Evolutionary conservation across 164 flowering plant genomes (phyloP).

Genomic region (Umbellularia californica): DNA sequence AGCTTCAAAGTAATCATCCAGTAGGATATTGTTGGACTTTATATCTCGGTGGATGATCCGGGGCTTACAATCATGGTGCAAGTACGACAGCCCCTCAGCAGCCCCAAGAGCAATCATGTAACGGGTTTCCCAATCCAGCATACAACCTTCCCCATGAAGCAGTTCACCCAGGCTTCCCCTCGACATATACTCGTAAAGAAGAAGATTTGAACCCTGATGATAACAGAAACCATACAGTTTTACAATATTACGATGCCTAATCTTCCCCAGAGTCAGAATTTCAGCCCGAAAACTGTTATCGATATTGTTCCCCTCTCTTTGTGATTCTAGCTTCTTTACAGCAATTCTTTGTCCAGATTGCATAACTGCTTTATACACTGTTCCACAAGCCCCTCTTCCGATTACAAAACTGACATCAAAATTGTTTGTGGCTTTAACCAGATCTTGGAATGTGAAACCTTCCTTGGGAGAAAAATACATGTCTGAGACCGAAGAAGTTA

Average conservation of each 20-base stretch:
- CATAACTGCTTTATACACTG: constrained; percentile 87
- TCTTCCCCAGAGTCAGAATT: constrained; percentile 79
- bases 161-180: constrained; percentile 90
- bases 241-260: constrained; percentile 91
- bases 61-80: constrained; percentile 97
- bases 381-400: constrained; percentile 95
- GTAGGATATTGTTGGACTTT: constrained; percentile 84
- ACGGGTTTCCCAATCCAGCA: constrained; percentile 75
- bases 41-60: constrained; percentile 95
- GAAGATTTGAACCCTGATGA: constrained; percentile 81
- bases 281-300: constrained; percentile 89
- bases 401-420: constrained; percentile 69
- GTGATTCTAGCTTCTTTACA: constrained; percentile 75
- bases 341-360: constrained; percentile 60
- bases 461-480: constrained; percentile 78
- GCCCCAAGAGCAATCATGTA: constrained; percentile 84
- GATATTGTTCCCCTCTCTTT: constrained; percentile 72
- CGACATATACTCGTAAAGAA: constrained; percentile 88
- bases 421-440: constrained; percentile 71
- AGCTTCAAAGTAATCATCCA: constrained; percentile 83
- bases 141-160: constrained; percentile 61
- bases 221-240: constrained; percentile 82
- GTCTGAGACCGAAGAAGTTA: constrained; percentile 45
- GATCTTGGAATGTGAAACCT: constrained; percentile 81
- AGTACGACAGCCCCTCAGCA: constrained; percentile 86